Base-by-base conservation (phyloP, 768 basidiomycete species). In the Lactarius sp. region DNA sequence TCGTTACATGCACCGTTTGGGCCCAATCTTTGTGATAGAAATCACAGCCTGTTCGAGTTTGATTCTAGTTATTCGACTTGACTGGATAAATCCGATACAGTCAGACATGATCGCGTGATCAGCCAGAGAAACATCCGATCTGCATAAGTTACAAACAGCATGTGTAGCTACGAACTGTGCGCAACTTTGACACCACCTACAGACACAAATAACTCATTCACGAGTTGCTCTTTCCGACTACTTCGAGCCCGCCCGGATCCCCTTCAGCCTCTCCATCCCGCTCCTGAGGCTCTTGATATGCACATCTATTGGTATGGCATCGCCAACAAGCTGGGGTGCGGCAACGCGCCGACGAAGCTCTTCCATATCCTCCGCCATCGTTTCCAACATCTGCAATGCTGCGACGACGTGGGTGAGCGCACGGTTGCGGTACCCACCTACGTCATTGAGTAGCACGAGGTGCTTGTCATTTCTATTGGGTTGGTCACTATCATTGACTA, bases 331-430 rank as follows among this genome's bases (percentile, higher is more conserved):
- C 55, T 84, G 83, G 1, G 90, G 89, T 37, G 83, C 81, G 5
- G 87, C 81, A 1, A 88, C 87, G 16, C 86, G 77, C 70, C 89
- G 86, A 64, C 90, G 78, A 62, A 92, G 74, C 51, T 89, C 88
- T 70, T 89, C 88, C 78, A 92, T 83, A 65, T 91, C 88, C 41
- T 82, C 84, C 66, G 82, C 82, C 84, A 91, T 82, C 47, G 76
- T 76, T 34, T 82, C 74, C 66, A 92, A 73, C 10, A 83, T 78
- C 59, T 85, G 84, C 68, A 88, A 70, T 14, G 87, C 82, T 0
- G 81, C 82, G 36, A 79, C 79, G n/a, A 92, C 87, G 64, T 88
- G 88, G 10, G 76, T 80, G 47, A 79, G 73, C 3, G 90, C 90
- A 62, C 80, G 78, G 66, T 79, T 80, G 67, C 87, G 77, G 68